Evolutionary conservation across 148 eudicot species (phyloP).

Genomic region (Euryodendron excelsum): DNA sequence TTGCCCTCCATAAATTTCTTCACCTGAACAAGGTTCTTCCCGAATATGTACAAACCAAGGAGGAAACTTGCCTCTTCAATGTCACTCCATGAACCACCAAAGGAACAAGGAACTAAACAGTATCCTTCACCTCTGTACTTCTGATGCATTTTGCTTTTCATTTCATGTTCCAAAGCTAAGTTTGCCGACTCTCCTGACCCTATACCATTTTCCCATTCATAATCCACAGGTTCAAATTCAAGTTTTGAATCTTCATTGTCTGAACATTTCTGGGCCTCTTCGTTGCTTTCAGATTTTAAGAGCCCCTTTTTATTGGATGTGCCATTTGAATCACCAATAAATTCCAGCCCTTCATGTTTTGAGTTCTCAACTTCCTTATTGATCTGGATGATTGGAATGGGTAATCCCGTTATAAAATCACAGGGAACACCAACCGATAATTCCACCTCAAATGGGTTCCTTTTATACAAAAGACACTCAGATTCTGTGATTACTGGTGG

Average conservation of each 20-base stretch:
- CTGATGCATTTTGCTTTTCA: slow-evolving; percentile 8
- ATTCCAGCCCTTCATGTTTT: slow-evolving; percentile 22
- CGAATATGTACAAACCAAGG: slow-evolving; percentile 72
- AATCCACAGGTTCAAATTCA: slow-evolving; percentile 6
- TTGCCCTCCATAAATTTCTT: slow-evolving; percentile 55
- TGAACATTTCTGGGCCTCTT: neutral
- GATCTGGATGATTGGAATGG: slow-evolving; percentile 52
- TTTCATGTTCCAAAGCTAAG: neutral
- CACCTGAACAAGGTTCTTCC: slow-evolving; percentile 63
- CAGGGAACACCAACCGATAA: slow-evolving; percentile 12
- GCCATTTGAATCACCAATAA: neutral
- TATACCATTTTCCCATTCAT: neutral
- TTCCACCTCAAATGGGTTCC: slow-evolving; percentile 23
- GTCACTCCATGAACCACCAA: slow-evolving; percentile 46
- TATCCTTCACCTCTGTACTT: slow-evolving; percentile 19
- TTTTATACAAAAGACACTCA: slow-evolving; percentile 20
- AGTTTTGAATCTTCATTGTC: slow-evolving; percentile 2
- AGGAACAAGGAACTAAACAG: slow-evolving; percentile 48
- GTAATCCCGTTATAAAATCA: slow-evolving; percentile 46
- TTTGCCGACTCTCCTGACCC: slow-evolving; percentile 9
- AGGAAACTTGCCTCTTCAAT: slow-evolving; percentile 61
- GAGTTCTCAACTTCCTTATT: slow-evolving; percentile 15
- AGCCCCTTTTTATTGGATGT: slow-evolving; percentile 8
- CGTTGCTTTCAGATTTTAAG: slow-evolving; percentile 13
- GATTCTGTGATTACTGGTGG: slow-evolving; percentile 37